Conservation (phyloP, 805 yeast genomes). For the Metschnikowia chrysomelidarum region DNA sequence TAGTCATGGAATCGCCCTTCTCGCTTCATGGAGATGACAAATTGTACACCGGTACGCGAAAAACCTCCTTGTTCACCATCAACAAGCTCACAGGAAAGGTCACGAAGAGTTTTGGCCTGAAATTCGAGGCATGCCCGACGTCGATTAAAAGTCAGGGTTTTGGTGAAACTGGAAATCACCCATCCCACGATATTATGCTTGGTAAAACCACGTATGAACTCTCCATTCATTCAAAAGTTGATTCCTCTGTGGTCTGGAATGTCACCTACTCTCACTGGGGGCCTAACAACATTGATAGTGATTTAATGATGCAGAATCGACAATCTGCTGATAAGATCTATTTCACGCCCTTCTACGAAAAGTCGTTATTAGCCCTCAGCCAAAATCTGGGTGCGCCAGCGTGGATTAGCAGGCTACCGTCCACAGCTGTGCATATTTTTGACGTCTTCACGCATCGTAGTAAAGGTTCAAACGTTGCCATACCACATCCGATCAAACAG, state of each 20-base stretch:
- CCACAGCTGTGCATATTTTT: conserved; percentile 72
- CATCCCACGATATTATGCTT: conserved; percentile 46
- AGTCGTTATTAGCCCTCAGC: conserved; percentile 73
- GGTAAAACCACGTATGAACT: conserved; percentile 75
- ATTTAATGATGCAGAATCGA: conserved; percentile 46
- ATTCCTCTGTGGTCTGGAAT: conserved; percentile 65
- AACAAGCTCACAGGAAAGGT: conserved; percentile 75
- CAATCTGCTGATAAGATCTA: conserved; percentile 69
- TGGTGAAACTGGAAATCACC: conserved; percentile 1
- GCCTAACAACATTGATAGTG: conserved; percentile 78
- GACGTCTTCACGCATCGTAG: conserved; percentile 53
- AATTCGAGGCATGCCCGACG: conserved; percentile 32
- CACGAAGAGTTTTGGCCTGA: conserved; percentile 60
- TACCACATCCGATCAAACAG: conserved; percentile 67
- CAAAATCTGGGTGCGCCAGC: conserved; percentile 64
- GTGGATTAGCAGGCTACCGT: conserved; percentile 76
- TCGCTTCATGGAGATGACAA: conserved; percentile 72
- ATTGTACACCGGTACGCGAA: conserved; percentile 81
- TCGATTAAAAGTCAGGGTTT: conserved; percentile 23
- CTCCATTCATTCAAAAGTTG: conserved; percentile 70
- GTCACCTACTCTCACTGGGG: conserved; percentile 89
- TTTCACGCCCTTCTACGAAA: conserved; percentile 82
- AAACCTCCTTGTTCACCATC: conserved; percentile 71
- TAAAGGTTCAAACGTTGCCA: conserved; percentile 42
- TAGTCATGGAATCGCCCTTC: conserved; percentile 84